These are phyloP conservation scores for Diutina catenulata DNA, from an alignment of 1,139 yeast species.

Conservation along the genomic window DNA sequence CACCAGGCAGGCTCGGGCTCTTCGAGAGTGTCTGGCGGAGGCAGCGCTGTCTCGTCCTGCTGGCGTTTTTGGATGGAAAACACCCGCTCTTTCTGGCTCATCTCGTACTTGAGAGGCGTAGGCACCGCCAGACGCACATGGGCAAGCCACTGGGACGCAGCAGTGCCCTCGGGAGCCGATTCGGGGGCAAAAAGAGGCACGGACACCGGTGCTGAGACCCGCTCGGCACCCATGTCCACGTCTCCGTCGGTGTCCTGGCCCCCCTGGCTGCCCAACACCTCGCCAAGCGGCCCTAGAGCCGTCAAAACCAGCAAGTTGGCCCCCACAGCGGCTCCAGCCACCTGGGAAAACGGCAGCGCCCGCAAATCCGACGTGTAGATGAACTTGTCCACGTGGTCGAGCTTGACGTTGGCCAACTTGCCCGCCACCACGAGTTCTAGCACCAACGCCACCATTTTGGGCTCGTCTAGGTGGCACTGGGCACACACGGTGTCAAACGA, in stretches of 20 bases:
- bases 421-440: conserved; percentile 33
- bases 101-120: conserved; percentile 14
- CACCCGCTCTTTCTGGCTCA: conserved; percentile 31
- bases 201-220: no score
- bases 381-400: conserved; percentile 32
- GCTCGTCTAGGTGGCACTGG: conserved; percentile 9
- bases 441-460: conserved; percentile 26
- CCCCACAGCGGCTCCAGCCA: no score
- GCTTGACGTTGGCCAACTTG: conserved; percentile 24
- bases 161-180: no score
- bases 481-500: conserved; percentile 13
- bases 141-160: neutral
- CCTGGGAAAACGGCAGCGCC: conserved; percentile 9
- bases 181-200: no score
- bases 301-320: no score
- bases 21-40: neutral
- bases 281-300: no score
- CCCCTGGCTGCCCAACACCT: no score
- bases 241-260: no score
- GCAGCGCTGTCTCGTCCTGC: neutral
- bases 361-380: conserved; percentile 11
- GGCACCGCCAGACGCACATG: conserved; percentile 22
- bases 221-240: no score
- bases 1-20: neutral
- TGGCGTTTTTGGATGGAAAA: conserved; percentile 17